phyloP scores from a whole-genome alignment of 2,329 filamentous ascomycete genomes.

The Aspergillus puulaauensis region DNA sequence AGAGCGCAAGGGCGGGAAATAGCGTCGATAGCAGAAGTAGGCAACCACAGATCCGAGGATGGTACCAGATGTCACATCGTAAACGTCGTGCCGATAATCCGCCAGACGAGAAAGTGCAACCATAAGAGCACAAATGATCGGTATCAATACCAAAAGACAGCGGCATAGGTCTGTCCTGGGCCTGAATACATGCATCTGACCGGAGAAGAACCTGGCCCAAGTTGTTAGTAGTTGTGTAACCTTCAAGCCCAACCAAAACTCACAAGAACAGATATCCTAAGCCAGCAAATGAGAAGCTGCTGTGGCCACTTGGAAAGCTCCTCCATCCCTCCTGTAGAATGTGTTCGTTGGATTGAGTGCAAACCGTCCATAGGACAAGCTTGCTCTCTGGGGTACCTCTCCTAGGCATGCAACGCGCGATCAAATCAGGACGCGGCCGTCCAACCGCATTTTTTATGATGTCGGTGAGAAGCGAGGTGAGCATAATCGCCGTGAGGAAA shows the following conservation, averaged over 20 bases:
- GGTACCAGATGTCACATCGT: slow-evolving; percentile 59
- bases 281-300: slow-evolving; percentile 61
- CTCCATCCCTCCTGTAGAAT: slow-evolving; percentile 64
- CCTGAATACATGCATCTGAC: slow-evolving; percentile 59
- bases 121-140: slow-evolving; percentile 57
- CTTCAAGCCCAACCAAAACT: slow-evolving; percentile 12
- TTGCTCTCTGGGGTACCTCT: slow-evolving; percentile 55
- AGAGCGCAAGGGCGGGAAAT: slow-evolving; percentile 57
- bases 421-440: slow-evolving; percentile 78
- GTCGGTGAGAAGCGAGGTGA: slow-evolving; percentile 83
- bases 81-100: slow-evolving; percentile 65
- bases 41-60: slow-evolving; percentile 55
- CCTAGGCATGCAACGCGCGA: slow-evolving; percentile 79
- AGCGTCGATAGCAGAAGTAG: slow-evolving; percentile 60
- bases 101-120: slow-evolving; percentile 63
- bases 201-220: slow-evolving; percentile 43
- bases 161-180: slow-evolving; percentile 58
- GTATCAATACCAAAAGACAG: slow-evolving; percentile 55
- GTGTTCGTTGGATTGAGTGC: slow-evolving; percentile 53
- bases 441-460: slow-evolving; percentile 87
- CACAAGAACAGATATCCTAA: slow-evolving; percentile 58
- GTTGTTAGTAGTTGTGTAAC: not conserved
- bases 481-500: slow-evolving; percentile 71
- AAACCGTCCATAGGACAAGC: slow-evolving; percentile 51
- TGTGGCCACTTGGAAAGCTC: slow-evolving; percentile 64